Conservation (phyloP, 2,329 filamentous ascomycete species). For the Fusarium newnesense region DNA sequence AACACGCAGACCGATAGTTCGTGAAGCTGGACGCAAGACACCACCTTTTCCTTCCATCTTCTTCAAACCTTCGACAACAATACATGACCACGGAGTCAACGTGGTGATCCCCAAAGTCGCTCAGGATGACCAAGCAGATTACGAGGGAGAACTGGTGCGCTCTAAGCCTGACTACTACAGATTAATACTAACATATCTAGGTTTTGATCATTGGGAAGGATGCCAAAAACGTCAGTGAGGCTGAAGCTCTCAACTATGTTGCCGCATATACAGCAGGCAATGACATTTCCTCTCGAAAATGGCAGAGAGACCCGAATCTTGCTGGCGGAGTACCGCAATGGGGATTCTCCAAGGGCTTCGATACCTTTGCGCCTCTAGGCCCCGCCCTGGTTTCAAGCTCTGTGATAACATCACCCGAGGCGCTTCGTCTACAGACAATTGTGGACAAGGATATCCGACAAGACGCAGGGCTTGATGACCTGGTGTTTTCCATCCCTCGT, state of each 20-base stretch:
- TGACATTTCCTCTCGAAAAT: constrained; percentile 63
- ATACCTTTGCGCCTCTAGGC: constrained; percentile 64
- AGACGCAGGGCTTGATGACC: constrained; percentile 50
- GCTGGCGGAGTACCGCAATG: constrained; percentile 66
- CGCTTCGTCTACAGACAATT: constrained; percentile 56
- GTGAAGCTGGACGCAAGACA: constrained; percentile 60
- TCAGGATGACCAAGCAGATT: constrained; percentile 60
- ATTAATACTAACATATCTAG: rapidly evolving
- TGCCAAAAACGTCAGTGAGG: constrained; percentile 58
- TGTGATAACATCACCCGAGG: constrained; percentile 55
- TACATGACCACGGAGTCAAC: constrained; percentile 48
- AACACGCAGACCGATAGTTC: constrained; percentile 48
- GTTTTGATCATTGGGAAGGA: constrained; percentile 58
- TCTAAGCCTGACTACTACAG: rapidly evolving
- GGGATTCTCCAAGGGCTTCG: constrained; percentile 67
- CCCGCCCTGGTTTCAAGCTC: constrained; percentile 56
- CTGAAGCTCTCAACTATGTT: constrained; percentile 59
- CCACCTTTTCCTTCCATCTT: constrained; percentile 62
- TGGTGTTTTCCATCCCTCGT: constrained; percentile 57
- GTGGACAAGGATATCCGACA: constrained; percentile 62
- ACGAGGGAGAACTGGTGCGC: constrained; percentile 56
- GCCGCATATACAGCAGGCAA: constrained; percentile 65
- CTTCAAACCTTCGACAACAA: constrained; percentile 56
- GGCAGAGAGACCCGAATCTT: constrained; percentile 59
- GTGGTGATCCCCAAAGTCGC: constrained; percentile 58